Percentiles rank a stretch among this genome's conserved stretches.
These are phyloP conservation scores for Epichloe amarillans DNA, from an alignment of 2,329 filamentous ascomycete species.

Conservation along the genomic window DNA sequence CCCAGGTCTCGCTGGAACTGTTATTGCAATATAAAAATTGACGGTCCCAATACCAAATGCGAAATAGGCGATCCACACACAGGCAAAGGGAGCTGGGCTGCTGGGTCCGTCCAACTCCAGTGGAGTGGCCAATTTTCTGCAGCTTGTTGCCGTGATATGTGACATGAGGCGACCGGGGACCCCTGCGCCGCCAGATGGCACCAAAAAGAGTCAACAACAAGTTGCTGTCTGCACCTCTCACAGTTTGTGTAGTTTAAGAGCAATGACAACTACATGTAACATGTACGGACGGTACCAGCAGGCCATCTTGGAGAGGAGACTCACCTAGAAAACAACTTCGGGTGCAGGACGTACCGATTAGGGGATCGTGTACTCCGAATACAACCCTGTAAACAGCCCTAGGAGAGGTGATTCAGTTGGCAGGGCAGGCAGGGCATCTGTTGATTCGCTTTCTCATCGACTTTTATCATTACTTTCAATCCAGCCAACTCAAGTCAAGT, in stretches of 20 bases:
- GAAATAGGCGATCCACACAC: slow-evolving; percentile 6
- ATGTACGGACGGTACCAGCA: too few species aligned
- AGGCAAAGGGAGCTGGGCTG: slow-evolving; percentile 1
- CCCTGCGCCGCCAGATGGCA: not conserved
- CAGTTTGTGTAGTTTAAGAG: too few species aligned
- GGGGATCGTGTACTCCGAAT: too few species aligned
- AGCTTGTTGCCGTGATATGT: slow-evolving; percentile 3
- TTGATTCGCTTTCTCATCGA: too few species aligned
- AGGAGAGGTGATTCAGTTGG: not conserved
- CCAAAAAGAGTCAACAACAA: not conserved
- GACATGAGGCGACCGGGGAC: not conserved
- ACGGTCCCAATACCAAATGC: not conserved
- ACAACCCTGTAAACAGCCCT: not conserved
- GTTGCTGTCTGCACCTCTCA: too few species aligned
- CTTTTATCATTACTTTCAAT: too few species aligned
- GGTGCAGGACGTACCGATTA: too few species aligned
- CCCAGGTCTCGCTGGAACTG: not conserved
- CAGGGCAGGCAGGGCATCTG: not conserved
- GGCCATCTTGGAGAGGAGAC: too few species aligned
- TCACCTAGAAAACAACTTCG: not conserved
- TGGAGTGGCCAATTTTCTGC: slow-evolving; percentile 6
- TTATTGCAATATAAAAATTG: not conserved
- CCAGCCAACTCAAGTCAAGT: not conserved
- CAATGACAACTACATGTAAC: too few species aligned
- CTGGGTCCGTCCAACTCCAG: slow-evolving; percentile 2